Base-by-base conservation (phyloP, 2,329 filamentous ascomycete genomes). In the Blastomyces parvus region DNA sequence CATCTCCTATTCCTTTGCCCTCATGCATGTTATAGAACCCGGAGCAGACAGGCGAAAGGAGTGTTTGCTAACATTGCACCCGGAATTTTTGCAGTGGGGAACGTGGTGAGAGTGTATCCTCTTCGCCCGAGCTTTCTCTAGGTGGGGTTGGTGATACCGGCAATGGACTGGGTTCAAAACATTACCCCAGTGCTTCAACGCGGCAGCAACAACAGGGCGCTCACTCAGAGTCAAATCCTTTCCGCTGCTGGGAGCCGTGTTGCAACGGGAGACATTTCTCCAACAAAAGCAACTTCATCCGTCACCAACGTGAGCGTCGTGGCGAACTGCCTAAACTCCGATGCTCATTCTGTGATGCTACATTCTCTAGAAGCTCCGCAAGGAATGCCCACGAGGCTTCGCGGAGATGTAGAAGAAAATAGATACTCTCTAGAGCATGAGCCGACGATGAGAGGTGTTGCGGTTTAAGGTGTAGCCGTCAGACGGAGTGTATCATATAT, bases 271-370 rank as follows among this genome's bases (percentile, higher is more conserved):
- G 57, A 44, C 33, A 59, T 17, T 59, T 59, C 30, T 59, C 57
- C 25, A 59, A 59, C 22, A 59, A 59, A 38, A 59, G 57, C 42
- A 59, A 59, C 38, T 42, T 59, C 33, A 44, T 46, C n/a, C 57
- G 57, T 27, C 57, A 59, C 22, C 57, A 44, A 38, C 57, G 57
- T 7, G 57, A 59, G 38, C 33, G 57, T 22, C 38, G 33, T 40
- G 57, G 57, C 3, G 33, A 59, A 27, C 27, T 46, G 8, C 19
- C 25, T 46, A 59, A 59, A 33, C 42, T 59, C 27, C 57, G 57
- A 42, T 59, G 57, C 33, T 59, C 57, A 17, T 59, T 59, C 17
- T 59, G 57, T 14, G 38, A 59, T 46, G 57, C 57, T 19, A 19
- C 22, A 8, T 59, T 59, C 27, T 59, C 57, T 17, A 40, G 57